These are phyloP conservation scores for Puccinia hordei DNA, from an alignment of 1,284 basidiomycete species.

Conservation along the genomic window DNA sequence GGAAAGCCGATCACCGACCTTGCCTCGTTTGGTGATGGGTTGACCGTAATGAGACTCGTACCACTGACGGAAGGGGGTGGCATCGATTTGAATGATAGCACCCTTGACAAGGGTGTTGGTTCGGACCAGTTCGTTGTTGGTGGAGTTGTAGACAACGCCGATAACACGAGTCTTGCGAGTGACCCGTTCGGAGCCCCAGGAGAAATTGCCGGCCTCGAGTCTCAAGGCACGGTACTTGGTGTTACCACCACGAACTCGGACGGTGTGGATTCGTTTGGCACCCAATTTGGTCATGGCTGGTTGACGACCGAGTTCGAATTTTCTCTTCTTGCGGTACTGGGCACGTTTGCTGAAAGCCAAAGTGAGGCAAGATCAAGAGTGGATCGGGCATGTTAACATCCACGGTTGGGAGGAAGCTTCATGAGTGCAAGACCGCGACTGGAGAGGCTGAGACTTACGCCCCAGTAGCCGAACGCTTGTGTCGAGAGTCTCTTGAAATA, in stretches of 20 bases:
- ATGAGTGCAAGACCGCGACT: neutral
- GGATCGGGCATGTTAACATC: neutral
- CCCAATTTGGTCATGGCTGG: constrained; percentile 93
- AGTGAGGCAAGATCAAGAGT: neutral
- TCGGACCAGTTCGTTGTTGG: constrained; percentile 97
- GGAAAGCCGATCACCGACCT: constrained; percentile 60
- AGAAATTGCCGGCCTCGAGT: constrained; percentile 91
- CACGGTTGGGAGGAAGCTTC: neutral
- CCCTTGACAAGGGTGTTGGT: constrained; percentile 96
- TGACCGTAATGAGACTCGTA: constrained; percentile 75
- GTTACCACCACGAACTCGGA: constrained; percentile 91
- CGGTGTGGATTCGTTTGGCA: constrained; percentile 85
- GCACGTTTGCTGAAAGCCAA: constrained; percentile 72
- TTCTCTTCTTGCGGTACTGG: constrained; percentile 97
- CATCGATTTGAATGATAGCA: constrained; percentile 91
- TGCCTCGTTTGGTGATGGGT: constrained; percentile 64
- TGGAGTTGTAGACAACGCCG: constrained; percentile 92
- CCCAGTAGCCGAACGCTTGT: constrained; percentile 82
- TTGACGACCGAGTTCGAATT: constrained; percentile 96
- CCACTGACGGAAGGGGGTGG: constrained; percentile 96
- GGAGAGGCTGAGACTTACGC: constrained; percentile 59
- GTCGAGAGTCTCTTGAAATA: constrained; percentile 87
- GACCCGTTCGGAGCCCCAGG: constrained; percentile 88
- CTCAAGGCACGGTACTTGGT: constrained; percentile 88
- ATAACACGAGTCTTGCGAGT: constrained; percentile 93